Evolutionary conservation across 768 basidiomycete species (phyloP).

Genomic region (Austroboletus festivus): DNA sequence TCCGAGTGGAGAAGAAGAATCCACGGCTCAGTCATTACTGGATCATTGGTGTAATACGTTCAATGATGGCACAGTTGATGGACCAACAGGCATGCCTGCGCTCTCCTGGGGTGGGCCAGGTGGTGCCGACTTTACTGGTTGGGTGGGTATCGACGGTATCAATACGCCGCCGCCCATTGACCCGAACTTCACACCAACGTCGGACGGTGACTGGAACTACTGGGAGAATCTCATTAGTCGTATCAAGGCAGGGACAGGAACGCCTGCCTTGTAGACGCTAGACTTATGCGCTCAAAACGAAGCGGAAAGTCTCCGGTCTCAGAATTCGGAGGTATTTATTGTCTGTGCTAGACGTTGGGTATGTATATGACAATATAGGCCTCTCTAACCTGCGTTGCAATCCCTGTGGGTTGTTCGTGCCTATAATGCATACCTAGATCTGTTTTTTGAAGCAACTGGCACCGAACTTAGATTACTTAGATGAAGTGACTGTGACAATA

Average conservation of each 20-base stretch:
- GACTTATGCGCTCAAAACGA: conserved; percentile 5
- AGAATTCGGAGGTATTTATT: conserved; percentile 9
- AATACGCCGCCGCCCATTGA: conserved; percentile 40
- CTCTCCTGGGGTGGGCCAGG: conserved; percentile 62
- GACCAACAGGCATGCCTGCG: conserved; percentile 41
- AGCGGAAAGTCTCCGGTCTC: conserved; percentile 8
- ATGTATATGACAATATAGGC: conserved; percentile 1
- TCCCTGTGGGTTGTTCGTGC: too few species aligned
- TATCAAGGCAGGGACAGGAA: conserved; percentile 40
- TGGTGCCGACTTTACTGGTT: conserved; percentile 55
- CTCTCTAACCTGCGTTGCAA: not conserved
- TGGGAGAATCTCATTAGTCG: conserved; percentile 76
- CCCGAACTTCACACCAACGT: conserved; percentile 42
- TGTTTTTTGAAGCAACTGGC: too few species aligned
- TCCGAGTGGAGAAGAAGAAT: conserved; percentile 70
- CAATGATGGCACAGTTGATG: conserved; percentile 59
- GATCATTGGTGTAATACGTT: conserved; percentile 87
- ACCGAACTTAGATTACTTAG: too few species aligned
- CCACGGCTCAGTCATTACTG: conserved; percentile 69
- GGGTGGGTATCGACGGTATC: conserved; percentile 47
- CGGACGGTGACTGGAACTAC: conserved; percentile 74
- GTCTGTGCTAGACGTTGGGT: conserved; percentile 10
- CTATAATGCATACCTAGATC: too few species aligned
- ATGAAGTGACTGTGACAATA: too few species aligned
- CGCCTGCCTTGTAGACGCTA: conserved; percentile 25